These are phyloP conservation scores for Crithidia mellificae DNA, from an alignment of 208 protist species.

Conservation along the genomic window DNA sequence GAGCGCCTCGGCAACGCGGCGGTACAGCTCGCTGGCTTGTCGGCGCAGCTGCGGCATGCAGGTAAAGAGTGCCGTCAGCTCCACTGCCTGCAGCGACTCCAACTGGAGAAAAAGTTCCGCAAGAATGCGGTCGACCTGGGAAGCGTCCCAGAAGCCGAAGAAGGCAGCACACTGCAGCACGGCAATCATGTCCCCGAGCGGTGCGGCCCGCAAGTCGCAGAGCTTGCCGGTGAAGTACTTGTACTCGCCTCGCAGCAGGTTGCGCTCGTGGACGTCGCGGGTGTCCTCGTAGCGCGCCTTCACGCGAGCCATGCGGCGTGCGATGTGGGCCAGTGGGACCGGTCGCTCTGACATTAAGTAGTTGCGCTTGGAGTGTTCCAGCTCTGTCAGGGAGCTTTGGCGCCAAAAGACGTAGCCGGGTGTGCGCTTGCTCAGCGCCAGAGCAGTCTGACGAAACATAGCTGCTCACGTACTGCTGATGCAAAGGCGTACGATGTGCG, in stretches of 20 bases:
- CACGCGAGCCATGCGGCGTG: constrained; percentile 82
- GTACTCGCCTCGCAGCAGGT: constrained; percentile 90
- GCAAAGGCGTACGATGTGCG: too few relatives aligned
- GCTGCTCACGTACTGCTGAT: too few relatives aligned
- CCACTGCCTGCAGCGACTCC: constrained; percentile 47
- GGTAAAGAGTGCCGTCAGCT: constrained; percentile 69
- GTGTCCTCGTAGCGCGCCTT: constrained; percentile 77
- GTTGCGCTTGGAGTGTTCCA: constrained; percentile 78
- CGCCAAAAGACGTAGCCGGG: constrained; percentile 92
- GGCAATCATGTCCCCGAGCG: constrained; percentile 68
- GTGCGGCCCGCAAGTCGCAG: constrained; percentile 72
- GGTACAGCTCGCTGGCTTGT: constrained; percentile 53
- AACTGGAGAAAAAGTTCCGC: constrained; percentile 62
- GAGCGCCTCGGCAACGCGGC: constrained; percentile 45
- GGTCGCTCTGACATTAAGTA: constrained; percentile 76
- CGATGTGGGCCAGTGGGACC: constrained; percentile 79
- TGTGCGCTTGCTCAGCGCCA: constrained; percentile 61
- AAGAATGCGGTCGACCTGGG: constrained; percentile 77
- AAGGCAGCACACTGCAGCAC: constrained; percentile 81
- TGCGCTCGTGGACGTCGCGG: constrained; percentile 80
- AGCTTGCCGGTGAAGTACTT: constrained; percentile 94
- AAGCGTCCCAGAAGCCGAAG: constrained; percentile 89
- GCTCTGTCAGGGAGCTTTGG: constrained; percentile 69
- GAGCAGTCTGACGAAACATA: constrained; percentile 40
- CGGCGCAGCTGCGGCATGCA: constrained; percentile 73